Evolutionary conservation across 495 filamentous ascomycete genomes (phyloP).

Genomic region (Penicillium flavigenum): DNA sequence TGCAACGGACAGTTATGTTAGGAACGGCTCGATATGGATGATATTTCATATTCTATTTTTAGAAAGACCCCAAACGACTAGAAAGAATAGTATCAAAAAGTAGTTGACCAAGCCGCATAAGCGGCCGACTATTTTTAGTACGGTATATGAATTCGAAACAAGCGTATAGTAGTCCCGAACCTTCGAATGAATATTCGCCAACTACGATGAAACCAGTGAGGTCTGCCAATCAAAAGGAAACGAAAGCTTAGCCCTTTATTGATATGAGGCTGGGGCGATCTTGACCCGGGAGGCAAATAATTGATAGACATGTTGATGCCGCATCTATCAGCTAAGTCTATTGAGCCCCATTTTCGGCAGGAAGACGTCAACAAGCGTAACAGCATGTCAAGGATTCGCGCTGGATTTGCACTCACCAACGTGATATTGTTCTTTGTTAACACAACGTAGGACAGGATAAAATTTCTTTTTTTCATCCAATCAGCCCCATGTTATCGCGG

Average conservation of each 20-base stretch:
- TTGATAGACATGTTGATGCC: neutral
- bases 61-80: no score
- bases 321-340: neutral
- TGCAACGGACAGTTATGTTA: neutral
- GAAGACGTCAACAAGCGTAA: neutral
- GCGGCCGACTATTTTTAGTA: neutral
- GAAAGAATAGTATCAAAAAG: no score
- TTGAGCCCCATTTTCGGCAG: slow-evolving; percentile 5
- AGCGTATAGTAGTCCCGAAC: neutral
- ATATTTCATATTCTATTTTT: neutral
- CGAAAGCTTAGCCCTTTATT: neutral
- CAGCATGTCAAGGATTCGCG: neutral
- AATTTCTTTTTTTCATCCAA: neutral
- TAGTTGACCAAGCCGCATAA: neutral
- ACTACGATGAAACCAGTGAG: neutral
- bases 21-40: neutral
- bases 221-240: neutral
- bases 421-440: neutral
- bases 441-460: neutral
- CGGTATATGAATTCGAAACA: neutral
- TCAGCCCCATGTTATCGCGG: neutral
- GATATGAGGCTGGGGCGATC: neutral
- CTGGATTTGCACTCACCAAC: neutral
- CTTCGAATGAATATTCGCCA: neutral
- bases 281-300: neutral